These are phyloP conservation scores for Candida nonsorbophila DNA, from an alignment of 805 yeast genomes.

Conservation along the genomic window DNA sequence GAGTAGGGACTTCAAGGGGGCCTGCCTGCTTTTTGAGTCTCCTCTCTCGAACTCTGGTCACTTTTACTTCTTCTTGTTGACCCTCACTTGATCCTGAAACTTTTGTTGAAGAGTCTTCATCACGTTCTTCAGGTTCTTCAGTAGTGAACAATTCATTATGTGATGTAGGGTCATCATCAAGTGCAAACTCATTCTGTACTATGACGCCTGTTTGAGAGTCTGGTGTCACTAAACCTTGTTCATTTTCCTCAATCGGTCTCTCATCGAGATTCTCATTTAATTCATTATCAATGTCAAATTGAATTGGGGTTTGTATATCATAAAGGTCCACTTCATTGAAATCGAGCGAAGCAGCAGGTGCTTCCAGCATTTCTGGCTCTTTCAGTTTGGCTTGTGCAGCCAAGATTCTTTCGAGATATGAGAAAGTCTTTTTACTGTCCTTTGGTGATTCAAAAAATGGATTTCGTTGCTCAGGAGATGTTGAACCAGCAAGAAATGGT, in stretches of 20 bases:
- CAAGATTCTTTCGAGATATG: slow-evolving; percentile 28
- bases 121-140: not conserved
- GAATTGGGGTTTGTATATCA: too few species aligned
- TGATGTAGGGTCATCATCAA: too few species aligned
- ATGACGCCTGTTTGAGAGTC: not conserved
- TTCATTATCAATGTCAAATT: not conserved
- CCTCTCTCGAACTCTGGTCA: not conserved
- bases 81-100: too few species aligned
- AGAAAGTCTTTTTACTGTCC: slow-evolving; percentile 10
- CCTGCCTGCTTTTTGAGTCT: not conserved
- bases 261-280: not conserved
- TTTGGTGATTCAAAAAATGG: too few species aligned
- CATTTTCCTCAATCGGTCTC: not conserved
- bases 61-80: too few species aligned
- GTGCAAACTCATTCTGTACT: not conserved
- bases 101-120: not conserved
- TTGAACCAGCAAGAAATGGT: too few species aligned
- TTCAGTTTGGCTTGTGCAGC: slow-evolving; percentile 11
- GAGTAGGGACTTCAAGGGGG: not conserved
- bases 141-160: too few species aligned
- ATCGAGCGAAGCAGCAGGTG: too few species aligned
- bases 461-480: too few species aligned
- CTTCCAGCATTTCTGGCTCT: not conserved
- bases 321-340: too few species aligned
- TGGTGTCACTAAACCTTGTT: not conserved